Base-by-base conservation (phyloP, 2,329 filamentous ascomycete genomes). In the Aspergillus carbonarius region DNA sequence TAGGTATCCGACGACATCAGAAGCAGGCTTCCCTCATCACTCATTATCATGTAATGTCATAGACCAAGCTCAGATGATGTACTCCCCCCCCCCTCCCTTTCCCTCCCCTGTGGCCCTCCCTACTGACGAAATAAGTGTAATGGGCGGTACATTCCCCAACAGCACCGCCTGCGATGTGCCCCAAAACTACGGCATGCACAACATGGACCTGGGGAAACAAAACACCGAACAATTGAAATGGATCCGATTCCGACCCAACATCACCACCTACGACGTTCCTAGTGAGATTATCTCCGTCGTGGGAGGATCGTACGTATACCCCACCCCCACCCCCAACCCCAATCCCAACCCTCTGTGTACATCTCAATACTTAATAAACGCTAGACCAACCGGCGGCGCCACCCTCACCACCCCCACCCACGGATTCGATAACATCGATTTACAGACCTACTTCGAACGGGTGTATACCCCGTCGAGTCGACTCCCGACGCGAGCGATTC, bases 151-250 rank as follows among this genome's bases (percentile, higher is more conserved):
- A 15, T 48, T 40, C 34, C 27, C 55, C 4, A 58, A 58, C 34
- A n/a, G 20, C 25, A 54, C 55, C 2, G 18, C 18, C 20, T 58
- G 55, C 32, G 55, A 58, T 18, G 42, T 54, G 5, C 42, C 50
- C 9, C 17, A 35, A 13, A 49, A 54, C 30, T 54, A 40, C 42
- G 55, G 40, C 10, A 49, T 58, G 50, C 55, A 58, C 32, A 58
- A 58, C 32, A 34, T 58, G 50, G 51, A 58, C n/a, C 42, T 58
- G 5, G 55, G 55, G 1, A 48, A 58, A n/a, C 55, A 58, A 27
- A 58, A 58, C 13, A 12, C 55, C 3, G n/a, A 54, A 12, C 8
- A 51, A 1, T 17, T 23, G 2, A 51, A 40, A 8, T 56, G 54
- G 54, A 5, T 39, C 35, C 13, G 10, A 32, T 56, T 49, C 7